Percentiles rank a stretch among this genome's conserved stretches.
Evolutionary conservation across 2,329 filamentous ascomycete genomes (phyloP).

Genomic region (Cladosporium austrohemisphaericum): DNA sequence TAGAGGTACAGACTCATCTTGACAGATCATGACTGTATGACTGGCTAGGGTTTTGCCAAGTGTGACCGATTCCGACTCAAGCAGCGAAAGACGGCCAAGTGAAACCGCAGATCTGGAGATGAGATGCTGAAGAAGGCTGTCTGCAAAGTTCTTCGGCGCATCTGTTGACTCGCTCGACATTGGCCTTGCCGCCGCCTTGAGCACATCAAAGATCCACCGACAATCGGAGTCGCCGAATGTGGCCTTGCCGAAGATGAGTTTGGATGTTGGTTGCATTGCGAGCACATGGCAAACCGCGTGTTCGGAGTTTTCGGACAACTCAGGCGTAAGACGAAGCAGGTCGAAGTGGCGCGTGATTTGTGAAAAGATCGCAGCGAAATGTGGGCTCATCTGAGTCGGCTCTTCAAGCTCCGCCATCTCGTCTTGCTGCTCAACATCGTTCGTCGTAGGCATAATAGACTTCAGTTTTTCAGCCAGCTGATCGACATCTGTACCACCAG

Average conservation of each 20-base stretch:
- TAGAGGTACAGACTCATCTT: conserved; percentile 7
- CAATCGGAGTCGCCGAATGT: not conserved
- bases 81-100: not conserved
- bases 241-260: not conserved
- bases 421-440: not conserved
- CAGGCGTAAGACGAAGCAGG: conserved; percentile 8
- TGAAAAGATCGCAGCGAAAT: conserved; percentile 6
- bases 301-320: not conserved
- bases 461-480: conserved; percentile 18
- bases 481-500: conserved; percentile 17
- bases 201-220: conserved; percentile 1
- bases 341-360: conserved; percentile 1
- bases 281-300: conserved; percentile 9
- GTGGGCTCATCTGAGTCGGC: not conserved
- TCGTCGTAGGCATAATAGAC: not conserved
- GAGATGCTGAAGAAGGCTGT: not conserved
- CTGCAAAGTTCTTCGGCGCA: not conserved
- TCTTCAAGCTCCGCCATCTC: not conserved
- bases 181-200: not conserved
- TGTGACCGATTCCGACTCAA: conserved; percentile 17
- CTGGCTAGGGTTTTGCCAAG: conserved; percentile 23
- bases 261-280: conserved; percentile 2
- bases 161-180: not conserved
- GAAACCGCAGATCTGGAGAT: conserved; percentile 1
- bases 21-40: conserved; percentile 21